Percentiles rank a stretch among this genome's conserved stretches.
Conservation (phyloP, 805 yeast species). For the Brettanomyces bruxellensis region DNA sequence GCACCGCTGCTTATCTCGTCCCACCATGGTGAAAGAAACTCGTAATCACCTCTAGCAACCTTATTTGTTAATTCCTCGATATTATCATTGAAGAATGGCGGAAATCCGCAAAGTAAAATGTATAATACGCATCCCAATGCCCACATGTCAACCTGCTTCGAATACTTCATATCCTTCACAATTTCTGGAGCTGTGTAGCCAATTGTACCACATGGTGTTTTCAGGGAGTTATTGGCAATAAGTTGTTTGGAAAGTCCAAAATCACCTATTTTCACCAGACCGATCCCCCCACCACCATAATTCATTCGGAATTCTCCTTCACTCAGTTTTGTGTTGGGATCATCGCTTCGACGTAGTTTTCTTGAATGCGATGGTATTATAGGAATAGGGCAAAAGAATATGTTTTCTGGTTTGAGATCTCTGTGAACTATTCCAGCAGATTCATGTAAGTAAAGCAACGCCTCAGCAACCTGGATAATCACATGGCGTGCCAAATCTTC, state of each 20-base stretch:
- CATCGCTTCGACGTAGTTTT: constrained; percentile 55
- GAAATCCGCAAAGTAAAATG: constrained; percentile 92
- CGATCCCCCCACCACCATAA: constrained; percentile 90
- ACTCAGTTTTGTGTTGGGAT: constrained; percentile 59
- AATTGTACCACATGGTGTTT: constrained; percentile 98
- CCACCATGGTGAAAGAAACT: constrained; percentile 83
- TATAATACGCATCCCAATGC: constrained; percentile 94
- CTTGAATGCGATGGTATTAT: constrained; percentile 30
- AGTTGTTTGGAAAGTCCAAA: constrained; percentile 91
- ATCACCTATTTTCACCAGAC: constrained; percentile 84
- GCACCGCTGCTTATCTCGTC: constrained; percentile 68
- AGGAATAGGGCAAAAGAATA: constrained; percentile 55
- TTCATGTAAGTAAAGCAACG: constrained; percentile 61
- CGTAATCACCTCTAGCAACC: constrained; percentile 71
- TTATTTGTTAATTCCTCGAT: constrained; percentile 67
- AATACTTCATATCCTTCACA: constrained; percentile 85
- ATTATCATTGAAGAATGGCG: constrained; percentile 88
- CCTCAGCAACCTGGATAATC: constrained; percentile 61
- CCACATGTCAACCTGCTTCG: constrained; percentile 98
- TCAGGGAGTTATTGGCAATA: constrained; percentile 70
- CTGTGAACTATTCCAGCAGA: constrained; percentile 74
- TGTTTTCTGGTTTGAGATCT: constrained; percentile 76
- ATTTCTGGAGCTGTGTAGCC: constrained; percentile 99
- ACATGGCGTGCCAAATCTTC: constrained; percentile 68
- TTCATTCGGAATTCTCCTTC: constrained; percentile 80